Conservation (phyloP, 331 rosid genomes). For the Rosa hybrid region DNA sequence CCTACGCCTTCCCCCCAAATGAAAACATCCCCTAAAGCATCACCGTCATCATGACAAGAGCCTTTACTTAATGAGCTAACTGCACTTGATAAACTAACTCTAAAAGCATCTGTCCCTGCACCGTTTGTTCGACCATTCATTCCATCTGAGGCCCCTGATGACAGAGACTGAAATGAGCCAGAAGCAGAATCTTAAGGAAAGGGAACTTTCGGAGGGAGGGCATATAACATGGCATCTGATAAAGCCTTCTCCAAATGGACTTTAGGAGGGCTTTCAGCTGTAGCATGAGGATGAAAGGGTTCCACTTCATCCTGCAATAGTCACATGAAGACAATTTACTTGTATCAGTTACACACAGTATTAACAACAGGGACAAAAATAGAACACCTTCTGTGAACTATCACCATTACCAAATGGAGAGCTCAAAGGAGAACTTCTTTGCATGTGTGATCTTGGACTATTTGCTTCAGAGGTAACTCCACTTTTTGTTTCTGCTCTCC, state of each 20-base stretch:
- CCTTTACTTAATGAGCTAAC: conserved; percentile 49
- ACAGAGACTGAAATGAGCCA: conserved; percentile 33
- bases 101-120: conserved; percentile 30
- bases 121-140: conserved; percentile 29
- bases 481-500: conserved; percentile 35
- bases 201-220: conserved; percentile 34
- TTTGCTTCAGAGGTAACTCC: conserved; percentile 42
- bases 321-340: conserved; percentile 9
- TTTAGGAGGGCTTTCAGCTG: conserved; percentile 34
- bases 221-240: conserved; percentile 33
- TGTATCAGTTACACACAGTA: neutral
- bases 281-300: conserved; percentile 26
- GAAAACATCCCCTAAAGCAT: conserved; percentile 41
- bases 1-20: conserved; percentile 50
- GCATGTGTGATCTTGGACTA: conserved; percentile 41
- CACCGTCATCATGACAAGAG: conserved; percentile 39
- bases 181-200: conserved; percentile 33
- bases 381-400: conserved; percentile 43
- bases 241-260: conserved; percentile 40
- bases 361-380: conserved; percentile 12
- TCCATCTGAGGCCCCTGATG: conserved; percentile 37
- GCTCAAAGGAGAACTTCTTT: conserved; percentile 42
- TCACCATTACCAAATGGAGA: conserved; percentile 40
- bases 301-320: conserved; percentile 39
- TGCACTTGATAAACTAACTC: conserved; percentile 51